Evolutionary conservation across 768 basidiomycete genomes (phyloP), one percentile per base, ranked within the genome.

Genomic region (Russula earlei): DNA sequence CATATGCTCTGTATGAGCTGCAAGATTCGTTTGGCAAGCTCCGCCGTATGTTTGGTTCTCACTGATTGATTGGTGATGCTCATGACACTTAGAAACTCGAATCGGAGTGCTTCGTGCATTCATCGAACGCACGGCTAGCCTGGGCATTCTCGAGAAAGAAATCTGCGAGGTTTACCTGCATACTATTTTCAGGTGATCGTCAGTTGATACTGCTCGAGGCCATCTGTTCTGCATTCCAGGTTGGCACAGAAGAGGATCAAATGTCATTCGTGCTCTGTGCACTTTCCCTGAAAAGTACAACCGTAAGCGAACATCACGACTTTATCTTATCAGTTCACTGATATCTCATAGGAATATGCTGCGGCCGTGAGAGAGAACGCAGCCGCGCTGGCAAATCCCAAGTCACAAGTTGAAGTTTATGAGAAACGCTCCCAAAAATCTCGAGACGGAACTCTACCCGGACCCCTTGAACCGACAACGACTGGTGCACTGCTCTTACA

Each of bases 401-500:
- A 54, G 15, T 14, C 17, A 20, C 19, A 33, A 1, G 55, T 56
- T 37, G 64, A 61, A 49, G 63, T 63, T 38, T 52, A 65, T 45
- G 64, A 63, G 55, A 62, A 61, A 50, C 56, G 15, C 62, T 63
- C 52, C 45, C 25, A 11, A 37, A 48, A 46, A 48, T 24, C 22
- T 48, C 56, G 43, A 56, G 41, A 53, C n/a, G 22, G 54, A 36
- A 36, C 44, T 40, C 31, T 54, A 24, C 51, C 53, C 5, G 71
- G 73, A 53, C 71, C 74, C 1, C 65, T 81, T 40, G 84, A 83
- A 64, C 82, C 85, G 7, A 87, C 81, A 63, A 78, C 85, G 12
- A 91, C 92, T 67, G 95, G 95, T 1, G 87, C 89, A 3, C 69
- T 97, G 17, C 70, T 99, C 12, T 69, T 97, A 2, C 93, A 98